A percentile compares a stretch with the other conserved stretches of the same genome.
These are phyloP conservation scores for Alternaria brassicae DNA, from an alignment of 2,329 filamentous ascomycete species.

Conservation along the genomic window DNA sequence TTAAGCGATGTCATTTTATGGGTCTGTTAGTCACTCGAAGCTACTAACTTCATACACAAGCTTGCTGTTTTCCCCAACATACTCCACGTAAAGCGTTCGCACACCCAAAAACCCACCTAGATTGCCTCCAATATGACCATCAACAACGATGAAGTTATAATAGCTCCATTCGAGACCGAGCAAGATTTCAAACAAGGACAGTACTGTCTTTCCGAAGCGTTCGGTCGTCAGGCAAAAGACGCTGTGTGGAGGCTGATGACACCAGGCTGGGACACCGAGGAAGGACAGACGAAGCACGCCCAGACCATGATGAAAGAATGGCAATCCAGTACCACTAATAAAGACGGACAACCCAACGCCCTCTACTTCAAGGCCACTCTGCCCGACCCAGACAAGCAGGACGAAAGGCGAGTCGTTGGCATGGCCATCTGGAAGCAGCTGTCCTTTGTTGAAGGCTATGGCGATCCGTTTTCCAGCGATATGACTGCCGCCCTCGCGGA, in stretches of 20 bases:
- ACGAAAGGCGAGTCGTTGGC: constrained; percentile 54
- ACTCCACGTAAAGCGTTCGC: not conserved
- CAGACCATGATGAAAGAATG: constrained; percentile 55
- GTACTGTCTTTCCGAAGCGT: constrained; percentile 51
- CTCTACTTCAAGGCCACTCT: constrained; percentile 64
- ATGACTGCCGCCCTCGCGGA: constrained; percentile 35
- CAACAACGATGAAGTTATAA: constrained; percentile 18
- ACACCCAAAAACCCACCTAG: not conserved
- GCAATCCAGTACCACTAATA: constrained; percentile 51
- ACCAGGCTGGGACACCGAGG: constrained; percentile 62
- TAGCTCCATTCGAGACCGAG: constrained; percentile 30
- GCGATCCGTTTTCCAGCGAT: constrained; percentile 47
- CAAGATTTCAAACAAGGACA: constrained; percentile 39
- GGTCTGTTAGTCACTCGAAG: constrained; percentile 2
- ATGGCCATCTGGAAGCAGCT: constrained; percentile 64
- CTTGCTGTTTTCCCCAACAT: not conserved
- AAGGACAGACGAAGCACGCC: constrained; percentile 51
- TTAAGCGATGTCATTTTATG: constrained; percentile 3
- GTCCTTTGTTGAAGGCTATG: constrained; percentile 59
- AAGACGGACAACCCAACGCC: constrained; percentile 57
- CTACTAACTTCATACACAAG: not conserved
- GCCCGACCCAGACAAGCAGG: constrained; percentile 36
- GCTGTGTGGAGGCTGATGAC: constrained; percentile 61
- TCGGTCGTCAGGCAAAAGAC: constrained; percentile 61
- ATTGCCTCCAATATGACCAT: constrained; percentile 20